Evolutionary conservation across 495 filamentous ascomycete genomes (phyloP).

Genomic region (Penicillium longicatenatum): DNA sequence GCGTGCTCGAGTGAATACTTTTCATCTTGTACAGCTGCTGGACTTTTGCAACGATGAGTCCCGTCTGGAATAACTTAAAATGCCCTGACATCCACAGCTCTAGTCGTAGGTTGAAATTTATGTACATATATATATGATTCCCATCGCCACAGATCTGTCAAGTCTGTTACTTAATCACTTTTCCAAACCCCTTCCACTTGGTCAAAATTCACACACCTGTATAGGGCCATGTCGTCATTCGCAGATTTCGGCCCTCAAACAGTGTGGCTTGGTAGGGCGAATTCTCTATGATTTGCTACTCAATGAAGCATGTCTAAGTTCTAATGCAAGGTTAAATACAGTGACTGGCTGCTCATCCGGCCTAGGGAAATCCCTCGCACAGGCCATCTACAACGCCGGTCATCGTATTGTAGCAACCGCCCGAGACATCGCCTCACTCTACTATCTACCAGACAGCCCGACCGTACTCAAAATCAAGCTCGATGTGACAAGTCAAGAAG

Average conservation of each 20-base stretch:
- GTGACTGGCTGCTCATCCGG: slow-evolving; percentile 35
- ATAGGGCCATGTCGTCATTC: background rate
- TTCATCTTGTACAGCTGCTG: background rate
- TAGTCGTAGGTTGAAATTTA: background rate
- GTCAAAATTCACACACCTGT: background rate
- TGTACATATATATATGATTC: background rate
- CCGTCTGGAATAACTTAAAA: background rate
- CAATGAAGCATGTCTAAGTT: background rate
- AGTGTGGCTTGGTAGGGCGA: slow-evolving; percentile 16
- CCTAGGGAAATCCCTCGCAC: slow-evolving; percentile 48
- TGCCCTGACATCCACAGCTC: background rate
- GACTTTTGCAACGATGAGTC: background rate
- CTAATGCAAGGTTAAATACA: slow-evolving; percentile 5
- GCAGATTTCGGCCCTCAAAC: background rate
- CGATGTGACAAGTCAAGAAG: slow-evolving; percentile 42
- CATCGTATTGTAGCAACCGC: slow-evolving; percentile 54
- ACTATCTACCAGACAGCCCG: slow-evolving; percentile 35
- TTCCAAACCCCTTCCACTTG: too few relatives aligned
- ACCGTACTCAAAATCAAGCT: slow-evolving; percentile 48
- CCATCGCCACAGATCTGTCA: background rate
- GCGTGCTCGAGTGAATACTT: background rate
- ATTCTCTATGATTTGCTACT: background rate
- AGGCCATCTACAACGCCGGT: slow-evolving; percentile 34
- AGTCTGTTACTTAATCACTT: background rate
- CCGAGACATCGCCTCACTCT: slow-evolving; percentile 35